phyloP scores from a whole-genome alignment of 2,329 filamentous ascomycete genomes.

The Teratosphaeriaceae sp. region DNA sequence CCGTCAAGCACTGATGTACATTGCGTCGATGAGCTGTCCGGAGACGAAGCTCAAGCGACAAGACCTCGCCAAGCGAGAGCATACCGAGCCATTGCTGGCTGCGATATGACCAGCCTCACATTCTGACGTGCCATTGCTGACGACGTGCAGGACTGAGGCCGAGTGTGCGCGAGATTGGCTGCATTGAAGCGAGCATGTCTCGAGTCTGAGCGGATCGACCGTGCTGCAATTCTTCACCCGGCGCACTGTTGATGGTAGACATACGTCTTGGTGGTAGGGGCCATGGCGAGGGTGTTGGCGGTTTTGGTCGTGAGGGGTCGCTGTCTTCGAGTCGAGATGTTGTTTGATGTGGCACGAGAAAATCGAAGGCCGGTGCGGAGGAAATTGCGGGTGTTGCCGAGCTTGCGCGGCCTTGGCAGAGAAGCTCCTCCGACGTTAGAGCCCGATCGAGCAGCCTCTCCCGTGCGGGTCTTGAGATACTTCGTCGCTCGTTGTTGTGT shows the following conservation, averaged over 20 bases:
- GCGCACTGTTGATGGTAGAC: slow-evolving; percentile 31
- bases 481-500: too few species aligned
- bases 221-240: slow-evolving; percentile 56
- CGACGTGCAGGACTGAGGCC: slow-evolving; percentile 30
- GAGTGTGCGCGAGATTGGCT: slow-evolving; percentile 20
- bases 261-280: slow-evolving; percentile 50
- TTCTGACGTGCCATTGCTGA: slow-evolving; percentile 31
- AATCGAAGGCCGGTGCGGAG: neutral
- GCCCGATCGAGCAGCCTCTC: too few species aligned
- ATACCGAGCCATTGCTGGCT: slow-evolving; percentile 19
- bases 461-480: too few species aligned
- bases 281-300: slow-evolving; percentile 45
- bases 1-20: slow-evolving; percentile 24
- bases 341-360: neutral
- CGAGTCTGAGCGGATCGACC: slow-evolving; percentile 80
- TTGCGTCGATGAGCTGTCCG: slow-evolving; percentile 66
- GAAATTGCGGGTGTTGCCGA: too few species aligned
- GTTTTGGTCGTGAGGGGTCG: slow-evolving; percentile 29
- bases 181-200: slow-evolving; percentile 38
- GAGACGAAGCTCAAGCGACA: slow-evolving; percentile 19
- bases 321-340: slow-evolving; percentile 15
- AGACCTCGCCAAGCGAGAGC: slow-evolving; percentile 26
- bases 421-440: too few species aligned
- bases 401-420: too few species aligned
- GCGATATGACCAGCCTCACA: slow-evolving; percentile 19